phyloP scores from a whole-genome alignment of 352 stramenopile genomes.

The Phytophthora tubulina region DNA sequence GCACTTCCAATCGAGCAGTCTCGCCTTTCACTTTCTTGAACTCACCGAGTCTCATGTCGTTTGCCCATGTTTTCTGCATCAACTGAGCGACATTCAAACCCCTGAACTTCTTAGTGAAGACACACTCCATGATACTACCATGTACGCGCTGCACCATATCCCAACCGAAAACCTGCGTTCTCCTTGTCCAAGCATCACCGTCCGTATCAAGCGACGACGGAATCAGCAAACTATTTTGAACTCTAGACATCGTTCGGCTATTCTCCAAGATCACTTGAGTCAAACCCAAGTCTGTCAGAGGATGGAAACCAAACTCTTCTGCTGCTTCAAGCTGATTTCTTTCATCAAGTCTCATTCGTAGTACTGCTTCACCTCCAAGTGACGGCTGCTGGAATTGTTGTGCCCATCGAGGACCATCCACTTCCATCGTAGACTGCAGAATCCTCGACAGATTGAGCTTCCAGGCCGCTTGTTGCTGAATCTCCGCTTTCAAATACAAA shows the following conservation, averaged over 20 bases:
- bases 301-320: constrained; percentile 41
- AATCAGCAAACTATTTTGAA: constrained; percentile 35
- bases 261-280: constrained; percentile 48
- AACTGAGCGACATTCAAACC: constrained; percentile 32
- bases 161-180: constrained; percentile 44
- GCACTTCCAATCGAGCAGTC: constrained; percentile 44
- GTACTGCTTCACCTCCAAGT: constrained; percentile 10
- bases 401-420: constrained; percentile 25
- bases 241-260: constrained; percentile 25
- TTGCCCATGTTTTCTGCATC: constrained; percentile 49
- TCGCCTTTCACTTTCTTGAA: constrained; percentile 54
- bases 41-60: constrained; percentile 45
- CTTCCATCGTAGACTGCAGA: constrained; percentile 34
- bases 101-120: constrained; percentile 47
- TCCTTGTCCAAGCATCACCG: constrained; percentile 15
- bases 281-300: constrained; percentile 34
- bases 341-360: constrained; percentile 23
- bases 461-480: constrained; percentile 50
- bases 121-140: constrained; percentile 44
- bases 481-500: constrained; percentile 45
- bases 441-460: constrained; percentile 44
- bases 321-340: constrained; percentile 36
- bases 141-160: constrained; percentile 41
- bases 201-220: constrained; percentile 31
- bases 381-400: constrained; percentile 27